These are phyloP conservation scores for Irpex sp. DNA, from an alignment of 1,284 basidiomycete species.

Conservation along the genomic window DNA sequence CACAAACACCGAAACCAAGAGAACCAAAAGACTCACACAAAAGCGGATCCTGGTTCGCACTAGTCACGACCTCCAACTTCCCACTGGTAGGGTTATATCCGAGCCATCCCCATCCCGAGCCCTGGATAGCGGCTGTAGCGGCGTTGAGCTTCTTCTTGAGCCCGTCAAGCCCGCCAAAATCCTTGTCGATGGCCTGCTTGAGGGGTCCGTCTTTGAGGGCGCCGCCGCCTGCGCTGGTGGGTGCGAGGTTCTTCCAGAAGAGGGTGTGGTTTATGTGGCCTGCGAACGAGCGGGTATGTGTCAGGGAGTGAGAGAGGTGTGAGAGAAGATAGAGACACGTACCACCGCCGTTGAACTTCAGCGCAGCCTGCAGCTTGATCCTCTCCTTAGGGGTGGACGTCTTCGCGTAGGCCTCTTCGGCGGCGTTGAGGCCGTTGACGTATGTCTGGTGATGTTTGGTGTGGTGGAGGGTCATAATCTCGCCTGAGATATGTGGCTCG, in stretches of 20 bases:
- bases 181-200: constrained; percentile 58
- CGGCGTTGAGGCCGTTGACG: constrained; percentile 69
- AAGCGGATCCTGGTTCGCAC: constrained; percentile 95
- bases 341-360: constrained; percentile 70
- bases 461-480: constrained; percentile 87
- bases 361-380: constrained; percentile 69
- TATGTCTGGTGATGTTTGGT: constrained; percentile 84
- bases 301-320: background rate
- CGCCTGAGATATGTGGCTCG: constrained; percentile 77
- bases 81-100: constrained; percentile 68
- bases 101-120: constrained; percentile 98
- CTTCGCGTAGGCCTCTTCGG: constrained; percentile 68
- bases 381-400: constrained; percentile 65
- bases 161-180: constrained; percentile 69
- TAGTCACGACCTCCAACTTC: constrained; percentile 86
- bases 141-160: constrained; percentile 85
- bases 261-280: constrained; percentile 89
- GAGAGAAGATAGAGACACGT: constrained; percentile 12
- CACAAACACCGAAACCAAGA: background rate
- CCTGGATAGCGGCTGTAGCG: constrained; percentile 90
- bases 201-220: constrained; percentile 60
- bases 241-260: constrained; percentile 89
- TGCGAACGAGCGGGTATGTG: constrained; percentile 19
- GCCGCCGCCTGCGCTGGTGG: constrained; percentile 48
- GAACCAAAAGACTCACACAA: constrained; percentile 54